Base-by-base conservation (phyloP, 768 basidiomycete genomes). In the Lentinula sp. region DNA sequence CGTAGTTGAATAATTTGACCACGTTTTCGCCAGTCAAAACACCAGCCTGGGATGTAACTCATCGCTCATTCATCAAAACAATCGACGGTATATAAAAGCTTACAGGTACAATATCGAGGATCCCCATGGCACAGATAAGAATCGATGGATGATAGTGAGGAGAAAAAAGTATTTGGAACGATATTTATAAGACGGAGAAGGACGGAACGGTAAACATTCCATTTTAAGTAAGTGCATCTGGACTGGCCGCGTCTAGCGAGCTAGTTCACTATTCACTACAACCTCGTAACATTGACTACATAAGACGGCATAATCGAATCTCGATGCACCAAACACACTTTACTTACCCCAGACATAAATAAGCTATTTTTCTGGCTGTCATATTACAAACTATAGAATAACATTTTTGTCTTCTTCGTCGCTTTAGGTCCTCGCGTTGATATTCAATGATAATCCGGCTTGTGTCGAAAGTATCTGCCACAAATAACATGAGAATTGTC, bases 1-100 rank as follows among this genome's bases (percentile, higher is more conserved):
- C 96, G 73, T 96, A 97, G 67, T 96, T 87, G 73, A 98, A 96
- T 71, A 99, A 77, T 76, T 95, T 95, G 76, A 93, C 87, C 68
- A 93, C 91, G 73, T 98, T 85, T 67, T 95, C 91, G 74, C 96
- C 96, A 62, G 94, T 95, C 72, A 99, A 77, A 63, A 99, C 96
- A 65, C 96, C 96, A 73, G 93, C 81, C 95, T 96, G 69, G 48
- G 58, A 16, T 46, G 60, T 23, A 20, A 20, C n/a, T 49, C 39
- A 37, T 50, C 35, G 35, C 32, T 28, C 12, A 4, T 43, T 7
- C 33, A 46, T 50, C 18, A 10, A 9, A 61, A 39, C 51, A 55
- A 57, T 16, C 57, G 42, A 3, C 51, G 48, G 62, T 33, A 61
- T 50, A 35, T 32, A 0, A 5, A 35, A 13, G 79, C 89, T 65